Base-by-base conservation (phyloP, 352 stramenopile species). In the Pythium insidiosum region DNA sequence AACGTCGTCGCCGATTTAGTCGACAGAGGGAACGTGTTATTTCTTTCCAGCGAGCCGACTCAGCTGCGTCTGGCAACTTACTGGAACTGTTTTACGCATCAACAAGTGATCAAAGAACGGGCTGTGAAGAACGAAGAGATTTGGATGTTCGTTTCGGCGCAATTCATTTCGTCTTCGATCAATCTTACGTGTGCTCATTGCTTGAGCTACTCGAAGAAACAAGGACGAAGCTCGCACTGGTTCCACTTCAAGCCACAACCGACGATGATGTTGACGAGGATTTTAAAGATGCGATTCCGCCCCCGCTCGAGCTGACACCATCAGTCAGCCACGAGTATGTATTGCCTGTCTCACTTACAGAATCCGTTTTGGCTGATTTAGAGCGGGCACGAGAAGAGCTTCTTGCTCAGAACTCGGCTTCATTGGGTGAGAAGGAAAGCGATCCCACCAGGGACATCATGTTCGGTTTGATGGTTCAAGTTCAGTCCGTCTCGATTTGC, bases 141-240 rank as follows among this genome's bases (percentile, higher is more conserved):
- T 20, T 90, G n/a, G 73, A 90, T 54, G 44, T 91, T 24, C 66
- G 73, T 31, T 57, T 91, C 38, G 82, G 82, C 12, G 77, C 73
- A 4, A 58, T 94, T 15, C 82, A 94, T 38, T 55, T 94, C 16
- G 75, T 87, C 33, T 89, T 92, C 52, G 79, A 94, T 33, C 82
- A 94, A 44, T 75, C 77, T 16, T 91, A 91, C 30, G 59, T 92
- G 6, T 85, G 74, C 37, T 88, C 76, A 38, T 49, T 92, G 43
- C 20, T 92, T 2, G 70, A 88, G 38, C 29, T 92, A 6, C 71
- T 88, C 42, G 74, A 88, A 53, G 65, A 89, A 48, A 78, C 78
- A 35, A 65, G 59, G 33, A 68, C 64, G 1, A 79, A 81, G 38
- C 58, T 81, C 33, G 49, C 63, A 6, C 11, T 64, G 13, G 50